Evolutionary conservation across 257 asterid species (phyloP).

Genomic region (Prunella vulgaris): DNA sequence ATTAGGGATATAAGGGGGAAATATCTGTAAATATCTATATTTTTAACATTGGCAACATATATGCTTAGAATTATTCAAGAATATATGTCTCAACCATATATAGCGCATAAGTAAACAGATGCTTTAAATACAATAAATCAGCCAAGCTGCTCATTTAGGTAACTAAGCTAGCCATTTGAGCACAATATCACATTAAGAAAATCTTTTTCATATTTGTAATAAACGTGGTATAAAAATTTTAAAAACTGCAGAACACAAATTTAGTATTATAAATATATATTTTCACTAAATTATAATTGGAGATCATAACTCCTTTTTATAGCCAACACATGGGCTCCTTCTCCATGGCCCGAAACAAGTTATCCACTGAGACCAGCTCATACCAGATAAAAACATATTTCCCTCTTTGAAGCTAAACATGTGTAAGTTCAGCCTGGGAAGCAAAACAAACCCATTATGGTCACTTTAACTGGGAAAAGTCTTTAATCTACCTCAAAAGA

Average conservation of each 20-base stretch:
- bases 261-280: neutral
- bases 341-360: neutral
- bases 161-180: neutral
- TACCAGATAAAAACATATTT: neutral
- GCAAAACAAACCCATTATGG: neutral
- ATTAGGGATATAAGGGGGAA: too few species aligned
- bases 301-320: neutral
- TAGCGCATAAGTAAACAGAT: neutral
- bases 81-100: neutral
- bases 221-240: neutral
- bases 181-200: neutral
- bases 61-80: neutral
- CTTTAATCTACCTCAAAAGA: neutral
- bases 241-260: neutral
- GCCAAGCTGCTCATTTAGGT: neutral
- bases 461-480: neutral
- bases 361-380: neutral
- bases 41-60: neutral
- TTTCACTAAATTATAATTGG: neutral
- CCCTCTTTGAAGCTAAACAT: neutral
- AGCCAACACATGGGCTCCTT: neutral
- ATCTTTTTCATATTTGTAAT: neutral
- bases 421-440: neutral
- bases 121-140: neutral
- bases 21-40: neutral